These are phyloP conservation scores for Paracorniculantispora psalliotae DNA, from an alignment of 2,329 filamentous ascomycete genomes.

Conservation along the genomic window DNA sequence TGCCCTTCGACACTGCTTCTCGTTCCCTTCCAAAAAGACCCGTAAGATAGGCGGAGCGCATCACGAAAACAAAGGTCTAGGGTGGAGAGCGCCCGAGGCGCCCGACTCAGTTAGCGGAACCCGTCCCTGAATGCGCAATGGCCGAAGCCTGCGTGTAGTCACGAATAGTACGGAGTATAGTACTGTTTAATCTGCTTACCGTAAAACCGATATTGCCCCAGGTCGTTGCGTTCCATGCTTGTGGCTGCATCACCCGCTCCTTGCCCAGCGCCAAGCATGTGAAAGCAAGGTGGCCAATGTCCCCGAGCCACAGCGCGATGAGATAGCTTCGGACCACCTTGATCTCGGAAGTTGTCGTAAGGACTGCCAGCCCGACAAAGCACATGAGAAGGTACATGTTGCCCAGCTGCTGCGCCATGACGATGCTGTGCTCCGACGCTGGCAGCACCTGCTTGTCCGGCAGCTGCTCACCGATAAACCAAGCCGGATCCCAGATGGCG, in stretches of 20 bases:
- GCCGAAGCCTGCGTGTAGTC: background rate
- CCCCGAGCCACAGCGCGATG: slow-evolving; percentile 58
- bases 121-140: background rate
- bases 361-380: slow-evolving; percentile 57
- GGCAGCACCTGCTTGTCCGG: slow-evolving; percentile 32
- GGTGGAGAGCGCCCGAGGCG: background rate
- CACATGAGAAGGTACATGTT: slow-evolving; percentile 65
- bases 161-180: background rate
- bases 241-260: slow-evolving; percentile 47
- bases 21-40: slow-evolving; percentile 53
- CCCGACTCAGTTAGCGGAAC: slow-evolving; percentile 10
- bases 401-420: slow-evolving; percentile 63
- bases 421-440: slow-evolving; percentile 41
- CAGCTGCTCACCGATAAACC: slow-evolving; percentile 61
- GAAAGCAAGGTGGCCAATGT: slow-evolving; percentile 62
- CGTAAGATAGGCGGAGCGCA: slow-evolving; percentile 52
- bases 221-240: slow-evolving; percentile 63
- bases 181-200: slow-evolving; percentile 38
- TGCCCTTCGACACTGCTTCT: slow-evolving; percentile 14
- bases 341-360: slow-evolving; percentile 59
- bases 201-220: slow-evolving; percentile 69
- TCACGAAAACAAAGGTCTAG: slow-evolving; percentile 50
- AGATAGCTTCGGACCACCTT: slow-evolving; percentile 64
- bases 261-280: slow-evolving; percentile 55
- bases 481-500: slow-evolving; percentile 50